Evolutionary conservation across 2,329 filamentous ascomycete species (phyloP), one percentile per base, ranked within the genome.

Genomic region (Colletotrichum paranaense): DNA sequence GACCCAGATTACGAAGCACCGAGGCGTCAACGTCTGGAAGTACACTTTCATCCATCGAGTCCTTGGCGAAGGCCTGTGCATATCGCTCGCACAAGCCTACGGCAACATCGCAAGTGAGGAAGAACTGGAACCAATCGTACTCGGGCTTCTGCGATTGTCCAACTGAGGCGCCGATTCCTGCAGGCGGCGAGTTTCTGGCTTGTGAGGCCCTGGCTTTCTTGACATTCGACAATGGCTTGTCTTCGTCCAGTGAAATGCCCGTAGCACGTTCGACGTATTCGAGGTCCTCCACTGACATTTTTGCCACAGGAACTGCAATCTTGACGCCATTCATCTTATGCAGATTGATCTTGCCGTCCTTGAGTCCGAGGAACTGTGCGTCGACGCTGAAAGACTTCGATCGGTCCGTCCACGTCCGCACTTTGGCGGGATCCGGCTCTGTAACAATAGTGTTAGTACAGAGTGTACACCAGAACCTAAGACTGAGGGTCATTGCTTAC

Each of bases 81-180:
- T 99, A 99, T 67, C 97, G 91, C 83, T 98, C 96, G 82, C 97
- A 99, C 58, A 98, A 92, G 72, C 97, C 94, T 62, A 96, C 94
- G 57, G 95, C 93, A 78, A 98, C 95, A 59, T 97, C 96, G 81
- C 95, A 97, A 75, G 92, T 92, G 53, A 99, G 86, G 87, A 99
- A 99, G 85, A 99, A 98, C 80, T 98, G 95, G 79, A 99, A 99
- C 97, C 97, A 99, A 81, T 99, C 97, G 81, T 98, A 97, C 60
- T 97, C 92, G 1, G 93, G 88, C 82, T 92, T 92, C 79, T 88
- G 86, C 26, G 84, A 81, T 49, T 70, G 73, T 76, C 93, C 88
- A 38, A 95, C 85, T 1, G 88, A 88, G n/a, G 90, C 92, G 14
- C 92, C 92, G 42, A 67, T 58, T 67, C 72, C 75, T 30, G 76